These are phyloP conservation scores for Monosporozyma unispora DNA, from an alignment of 805 yeast genomes.

Conservation along the genomic window DNA sequence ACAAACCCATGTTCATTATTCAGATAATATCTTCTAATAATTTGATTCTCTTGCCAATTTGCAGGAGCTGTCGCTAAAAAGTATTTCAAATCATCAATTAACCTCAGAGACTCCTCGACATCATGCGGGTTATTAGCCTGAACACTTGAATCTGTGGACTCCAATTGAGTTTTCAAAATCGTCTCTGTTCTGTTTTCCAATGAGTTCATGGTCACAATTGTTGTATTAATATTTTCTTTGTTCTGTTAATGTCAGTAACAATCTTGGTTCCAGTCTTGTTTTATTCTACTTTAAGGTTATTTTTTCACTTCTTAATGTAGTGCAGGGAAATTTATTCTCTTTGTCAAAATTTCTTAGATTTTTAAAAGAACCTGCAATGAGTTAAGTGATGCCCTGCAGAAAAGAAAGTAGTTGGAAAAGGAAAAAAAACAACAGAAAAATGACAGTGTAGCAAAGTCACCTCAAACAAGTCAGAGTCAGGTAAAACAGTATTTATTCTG, in stretches of 20 bases:
- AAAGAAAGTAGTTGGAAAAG: no score
- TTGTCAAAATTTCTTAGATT: no score
- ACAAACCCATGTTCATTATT: constrained; percentile 87
- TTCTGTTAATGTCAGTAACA: constrained; percentile 8
- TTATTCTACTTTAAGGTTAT: neutral
- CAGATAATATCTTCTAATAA: constrained; percentile 73
- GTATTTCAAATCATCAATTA: constrained; percentile 72
- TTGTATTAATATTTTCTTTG: neutral
- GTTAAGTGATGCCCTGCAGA: no score
- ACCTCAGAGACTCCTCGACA: constrained; percentile 42
- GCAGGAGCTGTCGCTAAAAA: constrained; percentile 92
- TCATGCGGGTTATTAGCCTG: neutral
- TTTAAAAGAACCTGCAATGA: no score
- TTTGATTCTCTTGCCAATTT: constrained; percentile 84
- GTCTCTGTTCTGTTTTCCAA: constrained; percentile 15
- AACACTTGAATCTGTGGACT: neutral
- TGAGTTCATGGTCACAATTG: constrained; percentile 1
- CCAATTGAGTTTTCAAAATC: constrained; percentile 8
- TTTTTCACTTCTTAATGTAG: no score
- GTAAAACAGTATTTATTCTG: neutral
- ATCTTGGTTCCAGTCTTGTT: neutral
- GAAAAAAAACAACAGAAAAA: neutral
- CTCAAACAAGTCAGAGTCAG: neutral
- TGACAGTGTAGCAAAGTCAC: neutral
- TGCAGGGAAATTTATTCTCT: no score